Evolutionary conservation across 371 early-diverging fungal genomes (phyloP), one percentile per base, ranked within the genome.

Genomic region (Mortierella sp.): DNA sequence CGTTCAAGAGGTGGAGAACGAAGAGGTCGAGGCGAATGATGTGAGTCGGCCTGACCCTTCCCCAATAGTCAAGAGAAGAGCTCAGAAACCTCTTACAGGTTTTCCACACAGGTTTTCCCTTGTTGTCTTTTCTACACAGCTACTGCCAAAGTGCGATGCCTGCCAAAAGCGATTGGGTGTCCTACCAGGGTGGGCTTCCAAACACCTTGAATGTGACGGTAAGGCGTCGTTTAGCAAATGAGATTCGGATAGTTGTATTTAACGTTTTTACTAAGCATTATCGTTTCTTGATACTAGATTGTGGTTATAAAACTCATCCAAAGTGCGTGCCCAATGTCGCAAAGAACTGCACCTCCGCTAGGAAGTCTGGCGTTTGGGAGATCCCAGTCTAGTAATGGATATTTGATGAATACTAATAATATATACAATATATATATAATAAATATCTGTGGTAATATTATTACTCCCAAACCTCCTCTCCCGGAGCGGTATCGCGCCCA

Each of bases 161-260:
- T 78, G 79, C n/a, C 63, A 50, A 24, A 73, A 74, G 36, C 67
- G 79, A 24, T 32, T 78, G 15, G 79, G 79, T 4, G 70, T 78
- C 16, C 24, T 78, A 28, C 79, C 79, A 8, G 79, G 79, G 32
- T 78, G 79, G 79, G 70, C 74, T 3, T 67, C 79, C 11, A 78
- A 78, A 45, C 79, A 78, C 50, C 62, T 78, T 8, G 74, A 78
- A n/a, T 78, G 79, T 33, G 79, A 78, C 41, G 79, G 79, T 74
- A 78, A 58, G 52, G 2, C 16, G 45, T 45, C 45, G 45, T 32
- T 50, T n/a, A n/a, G 6, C 0, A 3, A n/a, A 8, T 50, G 19
- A 13, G 21, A 16, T 5, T 70, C 16, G 28, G 38, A 40, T 33
- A 2, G 33, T 40, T 41, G 7, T 13, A 45, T 33, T 22, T 21